Base-by-base conservation (phyloP, 2,329 filamentous ascomycete species). In the Clarireedia sp. region DNA sequence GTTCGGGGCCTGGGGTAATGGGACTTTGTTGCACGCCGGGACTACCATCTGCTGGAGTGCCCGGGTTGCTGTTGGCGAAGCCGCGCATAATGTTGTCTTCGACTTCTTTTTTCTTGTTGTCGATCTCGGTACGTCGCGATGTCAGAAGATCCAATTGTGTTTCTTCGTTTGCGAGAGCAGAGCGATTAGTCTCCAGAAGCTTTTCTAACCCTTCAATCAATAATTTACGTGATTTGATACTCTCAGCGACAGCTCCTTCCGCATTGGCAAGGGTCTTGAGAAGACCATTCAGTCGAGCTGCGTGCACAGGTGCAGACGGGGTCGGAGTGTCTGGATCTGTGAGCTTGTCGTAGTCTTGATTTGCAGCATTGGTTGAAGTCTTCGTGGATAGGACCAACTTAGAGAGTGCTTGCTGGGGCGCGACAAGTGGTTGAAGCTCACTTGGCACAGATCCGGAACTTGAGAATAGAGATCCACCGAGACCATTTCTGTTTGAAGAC, bases 1-100 rank as follows among this genome's bases (percentile, higher is more conserved):
- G 81, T 60, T 89, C 87, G 24, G 77, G 70, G 14, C 71, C 70
- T 3, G 75, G 74, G 59, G 71, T 78, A 38, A 71, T 72, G n/a
- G 70, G 71, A 37, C 43, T 68, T 62, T 60, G 65, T 45, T 55
- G 65, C 6, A 55, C 62, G 40, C 64, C 63, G 33, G 70, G 70
- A 41, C 66, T 67, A n/a, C 72, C 59, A 63, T 75, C 67, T 48
- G 75, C 73, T 9, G 81, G 75, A 8, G 71, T 71, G 47, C 74
- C 72, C 19, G 75, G 73, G 56, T 80, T 77, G 52, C 75, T 75
- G 8, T 83, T 79, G 14, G 83, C 82, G 21, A 96, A 78, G 8
- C 89, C 89, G 51, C 87, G 83, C 80, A 99, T 90, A 63, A 99
- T 97, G 48, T 83, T 86, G 62, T 92, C 83, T 70, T 99, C 94